A percentile compares a stretch with the other conserved stretches of the same genome.
Conservation (phyloP, 371 early-diverging fungal species). For the Cokeromyces recurvatus region DNA sequence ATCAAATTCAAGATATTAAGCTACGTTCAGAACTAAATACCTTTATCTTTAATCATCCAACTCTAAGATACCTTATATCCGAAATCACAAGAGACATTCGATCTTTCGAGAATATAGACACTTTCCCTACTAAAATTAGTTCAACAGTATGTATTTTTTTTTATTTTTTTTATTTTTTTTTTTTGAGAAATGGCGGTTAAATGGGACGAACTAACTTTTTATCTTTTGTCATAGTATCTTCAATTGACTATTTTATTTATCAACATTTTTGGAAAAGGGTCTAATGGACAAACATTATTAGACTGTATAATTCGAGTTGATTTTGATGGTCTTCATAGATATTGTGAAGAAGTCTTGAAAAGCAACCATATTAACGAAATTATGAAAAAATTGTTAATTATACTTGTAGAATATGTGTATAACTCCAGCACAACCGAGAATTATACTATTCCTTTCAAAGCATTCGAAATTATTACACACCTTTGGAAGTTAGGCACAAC, state of each 20-base stretch:
- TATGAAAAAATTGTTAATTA: constrained; percentile 21
- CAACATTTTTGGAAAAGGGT: constrained; percentile 25
- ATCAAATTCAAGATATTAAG: constrained; percentile 17
- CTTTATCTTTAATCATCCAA: constrained; percentile 20
- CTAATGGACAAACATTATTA: constrained; percentile 11
- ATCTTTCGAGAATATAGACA: neutral
- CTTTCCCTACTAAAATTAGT: neutral
- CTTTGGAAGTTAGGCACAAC: constrained; percentile 15
- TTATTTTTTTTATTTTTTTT: too few species aligned
- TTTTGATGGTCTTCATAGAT: constrained; percentile 7
- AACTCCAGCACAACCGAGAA: constrained; percentile 2
- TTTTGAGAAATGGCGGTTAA: too few species aligned
- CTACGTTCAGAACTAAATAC: constrained; percentile 3
- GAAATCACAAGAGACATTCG: too few species aligned
- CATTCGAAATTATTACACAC: constrained; percentile 24
- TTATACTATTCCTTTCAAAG: constrained; percentile 11
- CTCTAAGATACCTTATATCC: constrained; percentile 15
- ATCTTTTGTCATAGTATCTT: too few species aligned
- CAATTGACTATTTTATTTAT: constrained; percentile 12
- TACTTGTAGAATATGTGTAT: constrained; percentile 20
- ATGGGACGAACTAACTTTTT: too few species aligned
- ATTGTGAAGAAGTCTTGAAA: constrained; percentile 6
- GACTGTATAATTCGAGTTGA: constrained; percentile 20
- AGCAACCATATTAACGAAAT: constrained; percentile 2
- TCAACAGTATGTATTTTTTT: too few species aligned